phyloP scores from a whole-genome alignment of 2,329 filamentous ascomycete genomes.

The Pseudogymnoascus sp. region DNA sequence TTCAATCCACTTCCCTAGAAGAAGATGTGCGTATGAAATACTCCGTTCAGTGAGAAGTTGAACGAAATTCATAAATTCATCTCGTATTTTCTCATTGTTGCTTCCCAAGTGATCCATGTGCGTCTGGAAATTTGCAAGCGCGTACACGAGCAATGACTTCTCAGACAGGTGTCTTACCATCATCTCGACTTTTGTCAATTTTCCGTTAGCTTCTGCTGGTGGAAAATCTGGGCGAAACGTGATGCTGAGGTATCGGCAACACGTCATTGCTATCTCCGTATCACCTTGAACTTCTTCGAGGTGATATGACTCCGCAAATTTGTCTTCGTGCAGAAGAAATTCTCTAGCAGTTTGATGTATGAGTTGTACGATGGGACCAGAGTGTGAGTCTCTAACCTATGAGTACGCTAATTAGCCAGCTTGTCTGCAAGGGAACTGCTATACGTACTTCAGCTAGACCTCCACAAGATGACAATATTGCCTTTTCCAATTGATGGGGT shows the following conservation, averaged over 20 bases:
- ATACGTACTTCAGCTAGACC: slow-evolving; percentile 4
- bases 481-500: not conserved
- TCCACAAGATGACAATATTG: not conserved
- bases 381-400: not conserved
- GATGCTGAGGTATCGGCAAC: not conserved
- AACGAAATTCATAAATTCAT: not conserved
- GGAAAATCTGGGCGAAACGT: not conserved
- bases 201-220: not conserved
- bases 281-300: not conserved
- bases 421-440: not conserved
- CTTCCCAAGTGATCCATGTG: not conserved
- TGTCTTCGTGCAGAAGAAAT: slow-evolving; percentile 5
- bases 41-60: not conserved
- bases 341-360: slow-evolving; percentile 14
- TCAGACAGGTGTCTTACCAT: not conserved
- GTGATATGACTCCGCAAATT: not conserved
- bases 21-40: not conserved
- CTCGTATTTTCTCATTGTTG: not conserved
- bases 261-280: not conserved
- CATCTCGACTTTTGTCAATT: not conserved
- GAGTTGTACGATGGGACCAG: not conserved
- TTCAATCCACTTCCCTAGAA: not conserved
- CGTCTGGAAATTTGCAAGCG: too few species aligned
- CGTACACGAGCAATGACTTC: not conserved
- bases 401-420: not conserved